phyloP scores from a whole-genome alignment of 2,329 filamentous ascomycete species.

The Thermoascus crustaceus region DNA sequence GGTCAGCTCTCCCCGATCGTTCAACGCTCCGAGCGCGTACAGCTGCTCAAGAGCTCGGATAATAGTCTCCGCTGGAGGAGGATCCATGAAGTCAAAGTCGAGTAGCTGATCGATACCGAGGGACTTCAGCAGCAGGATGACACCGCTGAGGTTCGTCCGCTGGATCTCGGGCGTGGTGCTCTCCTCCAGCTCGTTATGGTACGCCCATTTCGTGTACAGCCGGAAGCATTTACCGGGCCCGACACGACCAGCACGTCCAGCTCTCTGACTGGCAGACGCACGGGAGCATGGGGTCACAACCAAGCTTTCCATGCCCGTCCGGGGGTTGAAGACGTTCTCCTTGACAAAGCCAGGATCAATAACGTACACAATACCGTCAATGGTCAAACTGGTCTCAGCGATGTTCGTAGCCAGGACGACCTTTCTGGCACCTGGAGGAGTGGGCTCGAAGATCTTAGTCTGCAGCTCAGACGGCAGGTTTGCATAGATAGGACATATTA shows the following conservation, averaged over 20 bases:
- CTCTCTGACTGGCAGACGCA: slow-evolving; percentile 86
- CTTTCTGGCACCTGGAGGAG: slow-evolving; percentile 75
- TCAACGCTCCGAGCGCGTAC: slow-evolving; percentile 82
- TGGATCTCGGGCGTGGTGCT: slow-evolving; percentile 90
- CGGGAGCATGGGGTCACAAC: slow-evolving; percentile 86
- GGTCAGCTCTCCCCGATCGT: slow-evolving; percentile 80
- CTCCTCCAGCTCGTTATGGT: slow-evolving; percentile 90
- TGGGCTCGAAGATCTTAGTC: slow-evolving; percentile 88
- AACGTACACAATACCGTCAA: slow-evolving; percentile 92
- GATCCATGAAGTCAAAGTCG: slow-evolving; percentile 94
- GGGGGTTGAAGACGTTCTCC: slow-evolving; percentile 86
- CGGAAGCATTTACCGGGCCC: slow-evolving; percentile 89
- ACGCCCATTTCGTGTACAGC: slow-evolving; percentile 87
- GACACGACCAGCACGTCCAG: slow-evolving; percentile 85
- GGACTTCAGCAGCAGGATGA: slow-evolving; percentile 79
- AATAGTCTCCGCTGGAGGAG: slow-evolving; percentile 79
- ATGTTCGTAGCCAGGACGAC: slow-evolving; percentile 95
- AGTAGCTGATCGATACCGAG: slow-evolving; percentile 87
- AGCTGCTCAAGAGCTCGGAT: slow-evolving; percentile 84
- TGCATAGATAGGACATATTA: slow-evolving; percentile 90
- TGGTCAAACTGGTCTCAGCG: slow-evolving; percentile 89
- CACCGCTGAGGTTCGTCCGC: slow-evolving; percentile 74
- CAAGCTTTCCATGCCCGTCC: slow-evolving; percentile 85
- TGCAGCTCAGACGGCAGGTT: slow-evolving; percentile 87
- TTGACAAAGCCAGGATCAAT: slow-evolving; percentile 95